Conservation (phyloP, 805 yeast species). For the Hagleromyces aurorensis region DNA sequence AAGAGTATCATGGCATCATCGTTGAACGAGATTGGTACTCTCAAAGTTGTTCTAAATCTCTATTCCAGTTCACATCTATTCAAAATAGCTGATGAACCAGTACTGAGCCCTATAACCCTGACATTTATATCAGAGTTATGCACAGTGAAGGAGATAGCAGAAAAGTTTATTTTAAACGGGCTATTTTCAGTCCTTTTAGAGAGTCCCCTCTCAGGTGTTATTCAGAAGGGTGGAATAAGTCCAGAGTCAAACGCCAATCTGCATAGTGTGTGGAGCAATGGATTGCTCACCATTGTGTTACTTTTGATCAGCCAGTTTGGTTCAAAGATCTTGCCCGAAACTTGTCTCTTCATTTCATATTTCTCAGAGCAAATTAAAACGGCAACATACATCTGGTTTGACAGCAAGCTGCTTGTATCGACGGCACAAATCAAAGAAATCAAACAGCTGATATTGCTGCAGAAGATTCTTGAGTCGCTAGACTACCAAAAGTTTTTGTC, state of each 20-base stretch:
- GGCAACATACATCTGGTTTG: conserved; percentile 63
- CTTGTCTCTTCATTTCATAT: conserved; percentile 50
- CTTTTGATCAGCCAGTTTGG: conserved; percentile 57
- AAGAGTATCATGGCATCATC: conserved; percentile 43
- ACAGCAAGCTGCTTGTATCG: conserved; percentile 34
- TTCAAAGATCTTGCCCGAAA: conserved; percentile 52
- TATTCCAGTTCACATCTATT: conserved; percentile 62
- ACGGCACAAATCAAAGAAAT: conserved; percentile 55
- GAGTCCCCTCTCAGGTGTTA: conserved; percentile 58
- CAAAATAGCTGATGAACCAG: conserved; percentile 52
- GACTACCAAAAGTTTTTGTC: conserved; percentile 43
- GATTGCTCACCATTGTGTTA: conserved; percentile 61
- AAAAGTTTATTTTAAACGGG: conserved; percentile 54
- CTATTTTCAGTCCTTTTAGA: conserved; percentile 61
- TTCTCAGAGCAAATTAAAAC: conserved; percentile 60
- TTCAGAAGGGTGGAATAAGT: conserved; percentile 58
- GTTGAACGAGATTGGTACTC: conserved; percentile 50
- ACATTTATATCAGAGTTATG: conserved; percentile 64
- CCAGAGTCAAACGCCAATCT: conserved; percentile 46
- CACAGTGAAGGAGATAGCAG: conserved; percentile 54
- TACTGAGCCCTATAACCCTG: conserved; percentile 65
- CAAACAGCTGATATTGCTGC: conserved; percentile 57
- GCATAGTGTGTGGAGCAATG: conserved; percentile 82
- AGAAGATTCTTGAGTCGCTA: conserved; percentile 46
- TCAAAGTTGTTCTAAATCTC: conserved; percentile 52